Percentiles rank a stretch among this genome's conserved stretches.
Evolutionary conservation across 371 early-diverging fungal genomes (phyloP).

Genomic region (Chytridium lagenaria): DNA sequence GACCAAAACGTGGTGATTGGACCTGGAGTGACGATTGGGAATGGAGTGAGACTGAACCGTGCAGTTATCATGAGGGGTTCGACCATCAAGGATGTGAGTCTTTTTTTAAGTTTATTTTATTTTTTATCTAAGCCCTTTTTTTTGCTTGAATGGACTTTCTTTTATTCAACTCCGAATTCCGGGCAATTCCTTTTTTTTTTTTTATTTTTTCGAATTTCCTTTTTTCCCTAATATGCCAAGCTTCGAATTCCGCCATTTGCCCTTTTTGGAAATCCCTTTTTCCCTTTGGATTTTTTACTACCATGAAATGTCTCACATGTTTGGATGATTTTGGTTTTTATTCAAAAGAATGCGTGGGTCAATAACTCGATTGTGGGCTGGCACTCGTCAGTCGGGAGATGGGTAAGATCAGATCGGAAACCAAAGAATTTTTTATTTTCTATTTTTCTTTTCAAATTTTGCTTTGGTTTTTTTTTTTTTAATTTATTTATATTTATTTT

Average conservation of each 20-base stretch:
- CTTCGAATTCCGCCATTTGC: no score
- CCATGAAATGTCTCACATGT: slow-evolving; percentile 11
- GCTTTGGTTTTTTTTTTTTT: no score
- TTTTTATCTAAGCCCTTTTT: neutral
- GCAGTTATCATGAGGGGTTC: slow-evolving; percentile 91
- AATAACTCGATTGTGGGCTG: slow-evolving; percentile 96
- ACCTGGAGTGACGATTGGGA: slow-evolving; percentile 90
- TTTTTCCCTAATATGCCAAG: no score
- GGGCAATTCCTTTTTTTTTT: no score
- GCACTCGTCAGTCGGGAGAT: slow-evolving; percentile 92
- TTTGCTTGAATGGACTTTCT: neutral
- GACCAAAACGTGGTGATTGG: slow-evolving; percentile 96
- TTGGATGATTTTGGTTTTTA: slow-evolving; percentile 10
- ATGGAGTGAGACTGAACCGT: slow-evolving; percentile 92
- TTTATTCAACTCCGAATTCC: no score
- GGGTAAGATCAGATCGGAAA: slow-evolving; percentile 54
- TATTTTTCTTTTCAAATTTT: no score
- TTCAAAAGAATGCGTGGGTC: slow-evolving; percentile 77
- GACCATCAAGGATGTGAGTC: slow-evolving; percentile 72
- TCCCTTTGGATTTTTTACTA: no score
- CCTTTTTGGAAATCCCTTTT: no score
- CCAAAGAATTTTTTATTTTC: neutral
- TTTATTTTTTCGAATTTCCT: no score
- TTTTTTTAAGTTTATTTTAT: neutral
- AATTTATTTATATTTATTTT: no score